Evolutionary conservation across 2,329 filamentous ascomycete genomes (phyloP).

Genomic region (Bipolaris sorokiniana): DNA sequence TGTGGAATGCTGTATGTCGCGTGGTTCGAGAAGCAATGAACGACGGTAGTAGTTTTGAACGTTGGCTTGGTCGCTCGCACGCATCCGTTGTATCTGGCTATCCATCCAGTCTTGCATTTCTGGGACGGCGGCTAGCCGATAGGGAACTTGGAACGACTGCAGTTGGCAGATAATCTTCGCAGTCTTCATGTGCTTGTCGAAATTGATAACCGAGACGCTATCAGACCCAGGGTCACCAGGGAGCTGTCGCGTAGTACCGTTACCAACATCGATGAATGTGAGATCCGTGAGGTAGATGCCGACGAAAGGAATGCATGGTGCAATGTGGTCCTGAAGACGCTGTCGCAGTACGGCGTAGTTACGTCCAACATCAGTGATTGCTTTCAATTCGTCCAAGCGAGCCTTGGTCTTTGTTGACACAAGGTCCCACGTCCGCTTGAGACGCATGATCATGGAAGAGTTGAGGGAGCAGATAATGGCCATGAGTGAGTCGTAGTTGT

Average conservation of each 20-base stretch:
- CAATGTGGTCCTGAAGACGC: constrained; percentile 82
- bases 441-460: constrained; percentile 84
- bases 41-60: constrained; percentile 78
- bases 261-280: constrained; percentile 94
- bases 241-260: constrained; percentile 81
- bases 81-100: constrained; percentile 77
- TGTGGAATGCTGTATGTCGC: constrained; percentile 55
- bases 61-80: constrained; percentile 66
- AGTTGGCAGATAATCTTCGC: constrained; percentile 95
- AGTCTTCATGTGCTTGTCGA: constrained; percentile 94
- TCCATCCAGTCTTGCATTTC: constrained; percentile 95
- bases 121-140: constrained; percentile 78
- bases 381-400: constrained; percentile 76
- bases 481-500: constrained; percentile 97
- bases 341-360: constrained; percentile 89
- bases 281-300: constrained; percentile 96
- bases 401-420: constrained; percentile 84
- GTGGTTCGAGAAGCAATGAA: constrained; percentile 81
- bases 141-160: constrained; percentile 94
- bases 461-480: constrained; percentile 95
- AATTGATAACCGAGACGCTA: constrained; percentile 88
- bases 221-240: constrained; percentile 63
- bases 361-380: constrained; percentile 85
- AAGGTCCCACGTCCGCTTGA: constrained; percentile 90
- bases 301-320: constrained; percentile 92